phyloP scores from a whole-genome alignment of 225 moss, liverwort and hornwort species.

The Polytrichum formosum region DNA sequence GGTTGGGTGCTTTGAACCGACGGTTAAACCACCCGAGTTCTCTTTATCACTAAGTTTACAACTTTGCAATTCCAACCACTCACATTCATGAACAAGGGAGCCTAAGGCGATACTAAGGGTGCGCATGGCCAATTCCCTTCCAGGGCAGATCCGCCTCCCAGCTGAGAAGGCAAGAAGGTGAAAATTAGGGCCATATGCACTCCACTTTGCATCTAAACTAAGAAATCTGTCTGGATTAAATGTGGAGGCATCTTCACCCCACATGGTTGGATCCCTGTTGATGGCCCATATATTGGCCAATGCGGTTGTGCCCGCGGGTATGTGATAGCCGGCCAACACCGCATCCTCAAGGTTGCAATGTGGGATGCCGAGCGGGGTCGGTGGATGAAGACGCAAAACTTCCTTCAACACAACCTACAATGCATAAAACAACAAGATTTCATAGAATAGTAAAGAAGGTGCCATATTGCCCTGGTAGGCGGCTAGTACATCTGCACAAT shows the following conservation, averaged over 20 bases:
- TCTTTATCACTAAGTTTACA: not conserved
- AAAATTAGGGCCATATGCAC: constrained; percentile 30
- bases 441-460: no score
- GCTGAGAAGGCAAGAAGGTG: constrained; percentile 37
- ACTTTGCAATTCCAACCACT: not conserved
- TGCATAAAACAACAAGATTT: not conserved
- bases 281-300: constrained; percentile 36
- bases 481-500: no score
- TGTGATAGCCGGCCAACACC: constrained; percentile 31
- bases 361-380: constrained; percentile 45
- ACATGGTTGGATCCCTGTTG: constrained; percentile 32
- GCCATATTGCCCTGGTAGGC: no score
- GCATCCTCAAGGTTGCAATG: constrained; percentile 38
- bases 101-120: not conserved
- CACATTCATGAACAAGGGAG: not conserved
- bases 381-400: constrained; percentile 44
- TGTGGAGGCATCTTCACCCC: constrained; percentile 21
- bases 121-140: constrained; percentile 2
- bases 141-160: constrained; percentile 42
- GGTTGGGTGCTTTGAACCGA: no score
- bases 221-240: constrained; percentile 35
- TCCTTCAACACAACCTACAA: constrained; percentile 50
- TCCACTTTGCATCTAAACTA: constrained; percentile 3
- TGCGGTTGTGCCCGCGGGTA: constrained; percentile 38
- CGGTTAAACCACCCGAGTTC: no score